Base-by-base conservation (phyloP, 2,329 filamentous ascomycete genomes). In the Claviceps fusiformis region DNA sequence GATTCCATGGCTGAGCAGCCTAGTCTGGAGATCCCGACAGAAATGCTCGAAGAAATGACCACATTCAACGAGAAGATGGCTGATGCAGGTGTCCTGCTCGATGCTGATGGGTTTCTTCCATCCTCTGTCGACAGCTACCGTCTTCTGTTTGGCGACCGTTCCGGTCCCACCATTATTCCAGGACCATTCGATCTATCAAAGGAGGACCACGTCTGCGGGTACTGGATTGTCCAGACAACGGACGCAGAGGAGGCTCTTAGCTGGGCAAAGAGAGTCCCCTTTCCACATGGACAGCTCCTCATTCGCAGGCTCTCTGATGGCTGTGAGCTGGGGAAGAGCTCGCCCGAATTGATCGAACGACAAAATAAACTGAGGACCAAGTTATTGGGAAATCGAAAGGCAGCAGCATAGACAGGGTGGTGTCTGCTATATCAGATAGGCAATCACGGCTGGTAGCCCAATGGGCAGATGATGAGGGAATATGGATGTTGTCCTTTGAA, bases 121-220 rank as follows among this genome's bases (percentile, higher is more conserved):
- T 65, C 64, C 0, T 58, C 62, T 7, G 58, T 56, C 9, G 61
- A 64, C 19, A 59, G 64, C 52, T 65, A 63, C 46, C 64, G 63
- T 31, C 49, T 68, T 50, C 59, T 55, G 3, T 69, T 65, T 53
- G 39, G 47, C 7, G 60, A 59, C 10, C 50, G 56, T 10, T 57
- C 54, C 1, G 57, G 55, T 8, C 57, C 59, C 2, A 55, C 61
- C 41, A 61, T 63, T 3, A 59, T 55, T n/a, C 59, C 60, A 17
- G 65, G 66, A 1, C 67, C 67, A 0, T 68, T 41, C 39, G 39
- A 41, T 41, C 39, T 41, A 8, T 41, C 39, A 15, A 41, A 41
- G 39, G 39, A 41, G 15, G 39, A 41, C 39, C 39, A 41, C n/a
- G 7, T 41, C 39, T 41, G 39, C 17, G 39, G 39, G 8, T 41